Conservation (phyloP, 768 basidiomycete species). For the Jaapia argillacea region DNA sequence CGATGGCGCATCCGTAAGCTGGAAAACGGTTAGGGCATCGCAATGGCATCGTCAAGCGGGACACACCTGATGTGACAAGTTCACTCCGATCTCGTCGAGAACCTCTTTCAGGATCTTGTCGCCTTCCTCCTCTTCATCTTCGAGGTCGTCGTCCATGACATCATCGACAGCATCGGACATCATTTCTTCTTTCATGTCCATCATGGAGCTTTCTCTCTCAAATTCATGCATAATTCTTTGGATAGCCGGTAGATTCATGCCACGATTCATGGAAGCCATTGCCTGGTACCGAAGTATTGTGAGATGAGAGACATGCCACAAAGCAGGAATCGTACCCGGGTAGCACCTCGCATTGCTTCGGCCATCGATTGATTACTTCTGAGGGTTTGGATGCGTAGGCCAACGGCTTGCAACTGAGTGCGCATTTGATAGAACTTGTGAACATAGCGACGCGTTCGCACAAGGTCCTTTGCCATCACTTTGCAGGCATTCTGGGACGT, state of each 20-base stretch:
- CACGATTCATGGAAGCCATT: conserved; percentile 96
- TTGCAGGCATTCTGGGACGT: conserved; percentile 84
- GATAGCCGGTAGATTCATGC: conserved; percentile 89
- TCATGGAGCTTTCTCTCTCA: conserved; percentile 92
- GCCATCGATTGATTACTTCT: conserved; percentile 99
- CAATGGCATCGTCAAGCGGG: conserved; percentile 8
- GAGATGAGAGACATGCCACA: not conserved
- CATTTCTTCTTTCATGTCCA: conserved; percentile 99
- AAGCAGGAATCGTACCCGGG: conserved; percentile 45
- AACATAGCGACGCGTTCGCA: conserved; percentile 88
- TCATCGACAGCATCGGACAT: conserved; percentile 99
- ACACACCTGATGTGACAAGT: conserved; percentile 72
- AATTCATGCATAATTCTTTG: conserved; percentile 97
- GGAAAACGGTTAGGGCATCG: conserved; percentile 2
- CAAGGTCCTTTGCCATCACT: conserved; percentile 98
- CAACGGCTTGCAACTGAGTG: conserved; percentile 94
- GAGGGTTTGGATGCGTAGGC: conserved; percentile 90
- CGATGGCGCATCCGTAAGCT: conserved; percentile 82
- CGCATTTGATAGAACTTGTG: conserved; percentile 99
- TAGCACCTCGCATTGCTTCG: conserved; percentile 97
- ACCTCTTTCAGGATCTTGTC: conserved; percentile 95
- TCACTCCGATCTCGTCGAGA: conserved; percentile 93
- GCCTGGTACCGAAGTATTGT: conserved; percentile 41
- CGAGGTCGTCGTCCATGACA: conserved; percentile 85
- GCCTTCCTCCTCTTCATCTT: conserved; percentile 93